These are phyloP conservation scores for Yarrowia sp. DNA, from an alignment of 805 yeast species.

Conservation along the genomic window DNA sequence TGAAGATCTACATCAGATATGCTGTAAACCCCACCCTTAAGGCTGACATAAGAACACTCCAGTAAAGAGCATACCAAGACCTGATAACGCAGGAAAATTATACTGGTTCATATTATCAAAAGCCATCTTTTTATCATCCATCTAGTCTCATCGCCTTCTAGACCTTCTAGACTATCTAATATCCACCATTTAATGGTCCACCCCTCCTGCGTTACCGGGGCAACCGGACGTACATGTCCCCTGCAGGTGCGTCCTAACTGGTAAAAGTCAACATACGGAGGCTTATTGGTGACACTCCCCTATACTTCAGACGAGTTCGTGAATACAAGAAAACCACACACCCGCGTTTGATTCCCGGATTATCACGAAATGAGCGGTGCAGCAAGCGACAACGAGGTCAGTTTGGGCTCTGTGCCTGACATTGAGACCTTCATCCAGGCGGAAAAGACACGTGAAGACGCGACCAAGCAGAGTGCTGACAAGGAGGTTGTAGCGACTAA, in stretches of 20 bases:
- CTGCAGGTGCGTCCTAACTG: conserved; percentile 20
- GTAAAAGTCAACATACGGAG: conserved; percentile 25
- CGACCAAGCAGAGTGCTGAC: background rate
- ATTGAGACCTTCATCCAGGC: conserved; percentile 22
- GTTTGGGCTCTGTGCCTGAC: conserved; percentile 28
- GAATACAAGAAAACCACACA: too few relatives aligned
- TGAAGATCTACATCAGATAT: background rate
- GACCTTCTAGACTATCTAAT: too few relatives aligned
- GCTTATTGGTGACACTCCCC: conserved; percentile 9
- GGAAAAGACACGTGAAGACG: conserved; percentile 21
- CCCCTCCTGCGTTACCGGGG: background rate
- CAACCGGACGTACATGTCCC: conserved; percentile 3
- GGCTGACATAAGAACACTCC: too few relatives aligned
- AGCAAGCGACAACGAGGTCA: conserved; percentile 10
- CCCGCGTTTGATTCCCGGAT: too few relatives aligned
- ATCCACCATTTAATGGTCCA: background rate
- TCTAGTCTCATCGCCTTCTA: too few relatives aligned
- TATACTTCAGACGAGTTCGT: background rate
- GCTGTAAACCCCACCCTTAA: background rate
- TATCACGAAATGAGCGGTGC: background rate
- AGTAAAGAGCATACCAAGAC: too few relatives aligned
- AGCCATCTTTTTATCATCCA: too few relatives aligned
- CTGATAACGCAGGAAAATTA: too few relatives aligned
- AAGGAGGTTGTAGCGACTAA: background rate
- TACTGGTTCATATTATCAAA: too few relatives aligned